Conservation (phyloP, 2,329 filamentous ascomycete genomes). For the Dryadomyces quercivorus region DNA sequence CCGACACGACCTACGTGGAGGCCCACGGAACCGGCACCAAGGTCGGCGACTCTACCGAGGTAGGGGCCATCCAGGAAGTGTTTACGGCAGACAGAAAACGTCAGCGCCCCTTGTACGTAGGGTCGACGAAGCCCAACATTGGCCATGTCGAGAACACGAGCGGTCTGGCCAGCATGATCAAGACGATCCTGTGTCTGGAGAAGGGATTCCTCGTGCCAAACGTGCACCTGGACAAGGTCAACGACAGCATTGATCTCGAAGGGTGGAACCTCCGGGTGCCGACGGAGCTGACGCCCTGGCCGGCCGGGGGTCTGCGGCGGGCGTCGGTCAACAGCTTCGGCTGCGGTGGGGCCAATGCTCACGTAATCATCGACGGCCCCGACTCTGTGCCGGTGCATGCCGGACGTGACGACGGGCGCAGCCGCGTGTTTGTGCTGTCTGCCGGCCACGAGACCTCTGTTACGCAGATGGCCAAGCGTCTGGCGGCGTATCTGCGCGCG, state of each 20-base stretch:
- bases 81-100: conserved; percentile 9
- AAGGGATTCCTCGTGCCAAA: conserved; percentile 22
- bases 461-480: background rate
- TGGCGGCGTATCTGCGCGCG: background rate
- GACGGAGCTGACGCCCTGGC: background rate
- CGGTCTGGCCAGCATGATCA: conserved; percentile 31
- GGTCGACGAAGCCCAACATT: conserved; percentile 26
- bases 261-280: conserved; percentile 21
- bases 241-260: conserved; percentile 29
- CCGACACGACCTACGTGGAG: conserved; percentile 22
- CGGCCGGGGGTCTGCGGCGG: background rate
- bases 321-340: conserved; percentile 34
- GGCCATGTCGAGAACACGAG: conserved; percentile 35
- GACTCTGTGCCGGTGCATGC: background rate
- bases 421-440: conserved; percentile 24
- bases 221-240: conserved; percentile 30
- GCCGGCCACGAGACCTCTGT: conserved; percentile 8
- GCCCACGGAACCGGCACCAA: conserved; percentile 26
- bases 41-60: conserved; percentile 21
- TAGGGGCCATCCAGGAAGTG: conserved; percentile 19
- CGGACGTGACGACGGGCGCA: no score
- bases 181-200: conserved; percentile 25
- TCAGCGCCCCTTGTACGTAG: conserved; percentile 13
- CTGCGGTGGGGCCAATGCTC: conserved; percentile 21
- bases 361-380: conserved; percentile 10